Evolutionary conservation across 1,284 basidiomycete genomes (phyloP).

Genomic region (Ustilago shanxiensis): DNA sequence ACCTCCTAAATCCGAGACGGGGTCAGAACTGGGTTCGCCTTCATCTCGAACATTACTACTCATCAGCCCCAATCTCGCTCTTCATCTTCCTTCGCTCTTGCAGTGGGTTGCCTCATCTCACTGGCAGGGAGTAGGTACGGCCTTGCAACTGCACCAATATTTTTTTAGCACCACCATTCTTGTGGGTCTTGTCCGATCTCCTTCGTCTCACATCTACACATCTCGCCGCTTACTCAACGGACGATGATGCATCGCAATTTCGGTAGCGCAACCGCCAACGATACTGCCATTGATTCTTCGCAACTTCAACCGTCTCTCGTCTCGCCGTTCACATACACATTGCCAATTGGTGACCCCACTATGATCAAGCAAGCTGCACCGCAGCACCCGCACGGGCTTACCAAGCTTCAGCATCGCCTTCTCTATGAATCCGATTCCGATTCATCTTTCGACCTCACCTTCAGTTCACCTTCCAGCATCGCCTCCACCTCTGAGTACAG

Average conservation of each 20-base stretch:
- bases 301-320: constrained; percentile 11
- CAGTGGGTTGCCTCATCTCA: constrained; percentile 17
- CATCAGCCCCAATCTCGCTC: background rate
- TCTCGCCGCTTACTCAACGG: background rate
- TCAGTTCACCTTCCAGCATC: constrained; percentile 43
- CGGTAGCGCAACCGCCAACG: constrained; percentile 4
- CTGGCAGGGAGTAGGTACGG: constrained; percentile 18
- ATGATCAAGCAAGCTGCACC: constrained; percentile 49
- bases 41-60: background rate
- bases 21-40: background rate
- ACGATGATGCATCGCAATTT: constrained; percentile 35
- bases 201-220: background rate
- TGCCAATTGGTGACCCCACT: constrained; percentile 11
- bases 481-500: constrained; percentile 42
- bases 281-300: constrained; percentile 14
- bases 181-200: background rate
- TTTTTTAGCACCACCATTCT: background rate
- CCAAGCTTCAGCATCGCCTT: constrained; percentile 49
- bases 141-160: background rate
- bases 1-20: background rate
- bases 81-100: background rate
- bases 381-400: constrained; percentile 40
- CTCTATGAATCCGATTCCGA: constrained; percentile 54
- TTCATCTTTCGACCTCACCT: constrained; percentile 34
- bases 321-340: no score